Evolutionary conservation across 1,284 basidiomycete species (phyloP).

Genomic region (Albatrellus sp.): DNA sequence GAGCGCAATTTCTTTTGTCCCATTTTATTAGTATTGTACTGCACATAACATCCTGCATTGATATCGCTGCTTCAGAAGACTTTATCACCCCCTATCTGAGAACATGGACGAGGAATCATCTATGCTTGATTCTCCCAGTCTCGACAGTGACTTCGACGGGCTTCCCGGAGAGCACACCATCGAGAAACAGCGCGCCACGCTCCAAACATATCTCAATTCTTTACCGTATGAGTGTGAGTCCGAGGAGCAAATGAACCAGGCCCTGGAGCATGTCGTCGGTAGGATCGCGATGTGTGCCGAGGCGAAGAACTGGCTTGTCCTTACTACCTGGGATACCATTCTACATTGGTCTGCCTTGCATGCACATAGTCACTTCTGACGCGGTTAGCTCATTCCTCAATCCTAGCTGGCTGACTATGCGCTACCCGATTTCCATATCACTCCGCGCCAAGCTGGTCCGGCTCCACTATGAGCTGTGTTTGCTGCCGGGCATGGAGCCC

Average conservation of each 20-base stretch:
- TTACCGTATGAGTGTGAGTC: conserved; percentile 75
- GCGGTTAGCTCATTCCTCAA: background rate
- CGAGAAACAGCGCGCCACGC: conserved; percentile 44
- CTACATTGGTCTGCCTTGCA: conserved; percentile 48
- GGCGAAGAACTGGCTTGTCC: conserved; percentile 63
- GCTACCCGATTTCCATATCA: conserved; percentile 65
- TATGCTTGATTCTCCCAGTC: conserved; percentile 27
- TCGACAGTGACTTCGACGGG: conserved; percentile 18
- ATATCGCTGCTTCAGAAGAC: too few relatives aligned
- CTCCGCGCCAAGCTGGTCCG: conserved; percentile 69
- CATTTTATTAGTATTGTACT: too few relatives aligned
- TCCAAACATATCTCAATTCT: conserved; percentile 52
- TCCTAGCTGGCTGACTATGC: conserved; percentile 69
- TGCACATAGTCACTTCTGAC: background rate
- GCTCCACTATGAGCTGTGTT: conserved; percentile 71
- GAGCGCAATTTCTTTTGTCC: too few relatives aligned
- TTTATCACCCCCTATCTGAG: too few relatives aligned
- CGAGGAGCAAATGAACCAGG: conserved; percentile 62
- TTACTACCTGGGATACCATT: conserved; percentile 62
- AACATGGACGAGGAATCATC: conserved; percentile 33
- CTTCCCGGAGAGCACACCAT: conserved; percentile 18
- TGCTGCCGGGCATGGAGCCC: conserved; percentile 66
- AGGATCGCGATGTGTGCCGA: conserved; percentile 65
- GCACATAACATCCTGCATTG: too few relatives aligned
- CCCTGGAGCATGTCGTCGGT: conserved; percentile 63